Conservation (phyloP, 116 monocot genomes). For the Papilionanthe hybrid region DNA sequence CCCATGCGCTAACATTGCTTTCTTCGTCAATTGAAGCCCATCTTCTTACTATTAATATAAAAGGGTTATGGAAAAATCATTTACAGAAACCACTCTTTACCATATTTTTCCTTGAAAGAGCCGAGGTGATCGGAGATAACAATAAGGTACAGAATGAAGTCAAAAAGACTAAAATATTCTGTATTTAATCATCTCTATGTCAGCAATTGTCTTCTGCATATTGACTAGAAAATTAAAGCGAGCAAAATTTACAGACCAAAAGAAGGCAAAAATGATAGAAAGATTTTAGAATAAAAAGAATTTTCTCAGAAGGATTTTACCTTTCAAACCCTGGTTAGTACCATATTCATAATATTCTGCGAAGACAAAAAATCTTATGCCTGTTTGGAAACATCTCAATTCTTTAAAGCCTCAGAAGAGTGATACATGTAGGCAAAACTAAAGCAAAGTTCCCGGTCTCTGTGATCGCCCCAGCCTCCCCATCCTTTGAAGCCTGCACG, state of each 20-base stretch:
- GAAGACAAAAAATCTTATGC: not conserved
- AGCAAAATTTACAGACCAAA: not conserved
- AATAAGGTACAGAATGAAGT: not conserved
- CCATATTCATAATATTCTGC: not conserved
- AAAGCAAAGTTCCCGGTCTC: conserved; percentile 87
- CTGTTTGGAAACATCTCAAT: not conserved
- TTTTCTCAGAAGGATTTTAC: not conserved
- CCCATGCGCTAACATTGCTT: too few relatives aligned
- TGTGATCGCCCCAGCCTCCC: conserved; percentile 97
- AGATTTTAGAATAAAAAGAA: not conserved
- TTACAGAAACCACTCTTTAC: not conserved
- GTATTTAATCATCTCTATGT: not conserved
- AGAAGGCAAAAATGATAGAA: not conserved
- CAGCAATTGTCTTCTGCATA: not conserved
- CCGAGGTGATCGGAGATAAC: not conserved
- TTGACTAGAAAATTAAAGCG: not conserved
- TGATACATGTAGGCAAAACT: conserved; percentile 87
- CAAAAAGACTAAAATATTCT: not conserved
- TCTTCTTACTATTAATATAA: too few relatives aligned
- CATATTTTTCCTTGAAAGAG: not conserved
- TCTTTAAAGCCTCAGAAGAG: conserved; percentile 15
- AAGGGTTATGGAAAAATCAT: too few relatives aligned
- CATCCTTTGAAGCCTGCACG: conserved; percentile 91
- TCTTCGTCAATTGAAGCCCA: too few relatives aligned
- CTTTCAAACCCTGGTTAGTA: conserved; percentile 4